phyloP scores from a whole-genome alignment of 371 early-diverging fungal species.

The Coemansia sp. region DNA sequence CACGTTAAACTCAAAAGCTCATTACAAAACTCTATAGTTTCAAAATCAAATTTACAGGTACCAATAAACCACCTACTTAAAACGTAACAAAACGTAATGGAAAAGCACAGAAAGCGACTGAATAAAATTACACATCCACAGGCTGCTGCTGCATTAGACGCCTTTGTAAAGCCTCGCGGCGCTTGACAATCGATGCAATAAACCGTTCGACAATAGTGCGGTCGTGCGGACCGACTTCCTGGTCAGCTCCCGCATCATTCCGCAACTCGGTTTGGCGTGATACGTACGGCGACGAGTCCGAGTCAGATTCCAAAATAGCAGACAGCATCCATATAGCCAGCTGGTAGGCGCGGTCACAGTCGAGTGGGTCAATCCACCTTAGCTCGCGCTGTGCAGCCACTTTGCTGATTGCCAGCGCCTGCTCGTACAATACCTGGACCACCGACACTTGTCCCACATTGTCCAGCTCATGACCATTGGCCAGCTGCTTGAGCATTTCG shows the following conservation, averaged over 20 bases:
- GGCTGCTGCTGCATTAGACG: constrained; percentile 26
- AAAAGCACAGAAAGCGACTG: no score
- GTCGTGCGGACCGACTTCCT: constrained; percentile 42
- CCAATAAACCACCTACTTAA: no score
- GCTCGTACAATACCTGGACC: constrained; percentile 70
- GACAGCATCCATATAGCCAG: constrained; percentile 76
- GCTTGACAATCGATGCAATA: constrained; percentile 50
- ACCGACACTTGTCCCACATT: constrained; percentile 51
- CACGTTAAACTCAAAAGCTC: no score
- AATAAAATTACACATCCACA: background rate
- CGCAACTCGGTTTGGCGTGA: background rate
- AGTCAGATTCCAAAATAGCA: constrained; percentile 61
- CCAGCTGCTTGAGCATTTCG: constrained; percentile 59
- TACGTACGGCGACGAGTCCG: background rate
- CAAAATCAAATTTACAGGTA: no score
- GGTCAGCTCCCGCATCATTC: constrained; percentile 7
- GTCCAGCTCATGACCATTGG: constrained; percentile 53
- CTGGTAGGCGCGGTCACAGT: constrained; percentile 74
- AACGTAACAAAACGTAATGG: no score
- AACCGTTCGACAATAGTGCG: constrained; percentile 52
- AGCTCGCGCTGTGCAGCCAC: constrained; percentile 49
- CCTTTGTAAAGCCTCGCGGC: constrained; percentile 43
- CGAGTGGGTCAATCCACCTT: constrained; percentile 57
- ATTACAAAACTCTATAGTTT: no score
- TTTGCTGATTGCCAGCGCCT: constrained; percentile 60